Base-by-base conservation (phyloP, 2,329 filamentous ascomycete genomes). In the Leptographium wingfieldii region DNA sequence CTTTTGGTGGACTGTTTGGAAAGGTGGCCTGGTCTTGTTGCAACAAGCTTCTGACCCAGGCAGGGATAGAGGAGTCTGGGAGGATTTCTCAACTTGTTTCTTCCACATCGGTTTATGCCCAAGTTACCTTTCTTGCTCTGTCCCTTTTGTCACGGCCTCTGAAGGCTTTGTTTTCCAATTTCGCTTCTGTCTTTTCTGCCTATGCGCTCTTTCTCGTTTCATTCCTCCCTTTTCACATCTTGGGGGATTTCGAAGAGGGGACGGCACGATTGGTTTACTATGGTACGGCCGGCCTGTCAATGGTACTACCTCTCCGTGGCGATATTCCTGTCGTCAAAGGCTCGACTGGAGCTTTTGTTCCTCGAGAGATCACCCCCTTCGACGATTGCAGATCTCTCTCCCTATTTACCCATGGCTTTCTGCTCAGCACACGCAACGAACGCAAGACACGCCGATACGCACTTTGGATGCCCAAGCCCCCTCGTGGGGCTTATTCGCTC, bases 31-130 rank as follows among this genome's bases (percentile, higher is more conserved):
- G 52, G 60, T 57, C 58, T 56, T 58, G 58, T 38, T 60, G 54
- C 60, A 58, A 53, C 59, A 53, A 52, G 60, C 57, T 51, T 59
- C 38, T 56, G 57, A 56, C 40, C 59, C 25, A n/a, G 59, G 59
- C 59, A 56, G 57, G 59, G 33, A 59, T 48, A 59, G 58, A 63
- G 60, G 60, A 60, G 60, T 62, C 58, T 61, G 58, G 61, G 59
- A 55, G 60, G 61, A 60, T 63, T 59, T 57, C 55, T 60, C 55
- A 38, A 22, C 3, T 59, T 48, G 22, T 16, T 46, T 25, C 43
- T 46, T 25, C 43, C 12, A 35, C 31, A 51, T 14, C 3, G 27
- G 16, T n/a, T 33, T 48, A 10, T 16, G 43, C 38, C 27, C 11
- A 38, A 31, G 35, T 57, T 46, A 9, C 33, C 25, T n/a, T 51